Evolutionary conservation across 2,329 filamentous ascomycete species (phyloP).

Genomic region (Trichocomaceae sp.): DNA sequence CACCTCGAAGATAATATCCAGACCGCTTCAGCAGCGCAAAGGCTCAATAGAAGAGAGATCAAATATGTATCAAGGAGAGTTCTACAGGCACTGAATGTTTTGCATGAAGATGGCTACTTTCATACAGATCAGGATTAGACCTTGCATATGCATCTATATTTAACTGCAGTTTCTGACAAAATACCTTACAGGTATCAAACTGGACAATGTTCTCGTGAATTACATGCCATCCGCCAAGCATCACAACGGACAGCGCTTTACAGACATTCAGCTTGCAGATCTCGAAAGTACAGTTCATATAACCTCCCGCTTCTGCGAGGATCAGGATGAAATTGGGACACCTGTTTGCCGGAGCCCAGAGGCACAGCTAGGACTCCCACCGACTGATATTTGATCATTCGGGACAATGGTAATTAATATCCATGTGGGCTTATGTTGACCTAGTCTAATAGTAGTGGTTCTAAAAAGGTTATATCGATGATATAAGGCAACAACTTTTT

Average conservation of each 20-base stretch:
- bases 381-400: constrained; percentile 18
- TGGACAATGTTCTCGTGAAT: no score
- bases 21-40: no score
- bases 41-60: no score
- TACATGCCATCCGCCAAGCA: no score
- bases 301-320: constrained; percentile 10
- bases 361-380: constrained; percentile 14
- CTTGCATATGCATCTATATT: no score
- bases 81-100: no score
- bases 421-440: not conserved
- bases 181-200: no score
- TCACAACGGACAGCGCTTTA: constrained; percentile 12
- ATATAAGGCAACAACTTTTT: constrained; percentile 17
- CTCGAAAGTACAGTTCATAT: constrained; percentile 15
- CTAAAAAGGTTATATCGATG: constrained; percentile 15
- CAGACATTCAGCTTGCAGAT: constrained; percentile 18
- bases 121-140: no score
- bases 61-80: no score
- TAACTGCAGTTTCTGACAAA: no score
- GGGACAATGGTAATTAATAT: constrained; percentile 14
- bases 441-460: constrained; percentile 6
- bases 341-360: constrained; percentile 18
- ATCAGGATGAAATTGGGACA: constrained; percentile 15
- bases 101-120: no score
- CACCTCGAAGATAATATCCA: no score